Base-by-base conservation (phyloP, 768 basidiomycete genomes). In the Rhodotorula sphaerocarpa region DNA sequence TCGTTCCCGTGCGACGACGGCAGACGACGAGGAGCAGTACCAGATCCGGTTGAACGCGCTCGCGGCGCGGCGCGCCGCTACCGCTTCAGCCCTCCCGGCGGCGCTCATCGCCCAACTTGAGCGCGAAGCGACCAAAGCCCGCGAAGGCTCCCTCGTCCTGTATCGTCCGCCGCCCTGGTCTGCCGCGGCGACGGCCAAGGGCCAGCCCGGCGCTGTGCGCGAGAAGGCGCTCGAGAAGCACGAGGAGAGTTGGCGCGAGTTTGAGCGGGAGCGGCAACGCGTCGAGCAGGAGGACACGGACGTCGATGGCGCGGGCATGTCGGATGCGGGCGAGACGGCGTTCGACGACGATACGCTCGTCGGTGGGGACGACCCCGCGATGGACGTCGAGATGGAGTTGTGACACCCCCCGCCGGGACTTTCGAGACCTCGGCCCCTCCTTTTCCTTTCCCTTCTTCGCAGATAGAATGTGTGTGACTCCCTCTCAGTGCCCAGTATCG, bases 351-450 rank as follows among this genome's bases (percentile, higher is more conserved):
- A 30, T 16, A 36, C 36, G 0, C 46, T 23, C 3, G 41, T 34
- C 46, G 47, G 31, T 1, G 31, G 21, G 7, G 50, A 23, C 30
- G 31, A 21, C 10, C 18, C 14, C 6, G 50, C 33, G 11, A 51
- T 34, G 50, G 50, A 55, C 25, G 55, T 62, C 45, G 59, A 61
- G n/a, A 18, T 53, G 33, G 52, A 60, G 50, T 16, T 44, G 43
- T 30, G 51, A 59, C 16, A 9, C 36, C 36, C 36, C 16, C 16
- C 16, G n/a, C n/a, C n/a, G n/a, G n/a, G n/a, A n/a, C n/a, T n/a
- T n/a, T n/a, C n/a, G n/a, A n/a, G n/a, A n/a, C n/a, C n/a, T n/a
- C n/a, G n/a, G n/a, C n/a, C n/a, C n/a, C n/a, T n/a, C n/a, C n/a
- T n/a, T n/a, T n/a, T n/a, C n/a, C n/a, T n/a, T n/a, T n/a, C n/a